These are phyloP conservation scores for Suillus tomentosus DNA, from an alignment of 768 basidiomycete genomes.

Conservation along the genomic window DNA sequence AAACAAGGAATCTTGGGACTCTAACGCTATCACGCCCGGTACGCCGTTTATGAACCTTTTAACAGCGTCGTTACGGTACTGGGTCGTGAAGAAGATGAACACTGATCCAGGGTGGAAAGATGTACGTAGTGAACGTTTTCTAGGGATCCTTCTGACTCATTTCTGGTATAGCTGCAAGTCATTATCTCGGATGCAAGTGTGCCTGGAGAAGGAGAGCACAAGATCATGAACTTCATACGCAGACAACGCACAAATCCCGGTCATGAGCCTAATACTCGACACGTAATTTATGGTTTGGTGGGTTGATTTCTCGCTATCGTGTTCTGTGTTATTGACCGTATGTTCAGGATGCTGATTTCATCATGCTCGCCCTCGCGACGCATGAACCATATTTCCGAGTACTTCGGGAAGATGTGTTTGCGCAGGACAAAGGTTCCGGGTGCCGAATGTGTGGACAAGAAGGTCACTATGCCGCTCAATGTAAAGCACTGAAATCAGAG, in stretches of 20 bases:
- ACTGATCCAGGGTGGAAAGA: slow-evolving; percentile 95
- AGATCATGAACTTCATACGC: slow-evolving; percentile 98
- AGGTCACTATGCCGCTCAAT: slow-evolving; percentile 94
- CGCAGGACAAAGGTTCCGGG: slow-evolving; percentile 73
- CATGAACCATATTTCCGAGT: slow-evolving; percentile 99
- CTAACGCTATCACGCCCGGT: slow-evolving; percentile 98
- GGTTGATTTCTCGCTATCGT: slow-evolving; percentile 25
- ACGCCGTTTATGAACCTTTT: slow-evolving; percentile 98
- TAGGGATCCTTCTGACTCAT: neutral
- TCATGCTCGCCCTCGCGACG: slow-evolving; percentile 97
- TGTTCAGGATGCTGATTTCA: slow-evolving; percentile 92
- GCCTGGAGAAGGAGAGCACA: slow-evolving; percentile 98
- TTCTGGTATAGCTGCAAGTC: slow-evolving; percentile 72
- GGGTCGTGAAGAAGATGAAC: slow-evolving; percentile 95
- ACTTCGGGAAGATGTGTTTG: slow-evolving; percentile 96
- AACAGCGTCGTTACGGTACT: slow-evolving; percentile 86
- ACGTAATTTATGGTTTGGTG: slow-evolving; percentile 97
- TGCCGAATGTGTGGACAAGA: slow-evolving; percentile 94
- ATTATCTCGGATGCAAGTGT: slow-evolving; percentile 97
- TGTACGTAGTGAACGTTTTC: slow-evolving; percentile 43
- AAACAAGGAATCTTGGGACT: slow-evolving; percentile 90
- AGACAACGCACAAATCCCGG: slow-evolving; percentile 83
- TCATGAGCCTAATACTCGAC: slow-evolving; percentile 93
- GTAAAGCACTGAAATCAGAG: slow-evolving; percentile 78
- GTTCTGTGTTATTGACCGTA: slow-evolving; percentile 16